phyloP scores from a whole-genome alignment of 768 basidiomycete species.

The Tricholoma saponaceum region DNA sequence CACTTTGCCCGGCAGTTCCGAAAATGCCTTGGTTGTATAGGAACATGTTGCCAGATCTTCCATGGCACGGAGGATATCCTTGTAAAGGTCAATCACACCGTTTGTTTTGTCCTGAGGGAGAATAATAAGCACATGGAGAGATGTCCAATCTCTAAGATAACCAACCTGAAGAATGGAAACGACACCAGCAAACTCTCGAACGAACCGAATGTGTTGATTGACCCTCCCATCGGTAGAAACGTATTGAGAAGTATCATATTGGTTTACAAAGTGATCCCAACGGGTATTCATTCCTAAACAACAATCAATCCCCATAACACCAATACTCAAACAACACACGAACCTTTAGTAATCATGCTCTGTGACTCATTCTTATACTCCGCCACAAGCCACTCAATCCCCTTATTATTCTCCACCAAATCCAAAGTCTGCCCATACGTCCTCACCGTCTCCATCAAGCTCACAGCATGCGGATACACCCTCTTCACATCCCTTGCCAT shows the following conservation, averaged over 20 bases:
- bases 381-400: slow-evolving; percentile 92
- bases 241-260: slow-evolving; percentile 81
- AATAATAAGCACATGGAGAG: slow-evolving; percentile 1
- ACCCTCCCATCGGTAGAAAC: slow-evolving; percentile 74
- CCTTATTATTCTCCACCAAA: slow-evolving; percentile 84
- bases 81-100: slow-evolving; percentile 85
- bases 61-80: slow-evolving; percentile 77
- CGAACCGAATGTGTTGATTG: slow-evolving; percentile 88
- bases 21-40: slow-evolving; percentile 80
- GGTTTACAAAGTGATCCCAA: slow-evolving; percentile 96
- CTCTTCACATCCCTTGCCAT: slow-evolving; percentile 98
- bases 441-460: slow-evolving; percentile 97
- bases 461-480: slow-evolving; percentile 97
- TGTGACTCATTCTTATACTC: slow-evolving; percentile 92
- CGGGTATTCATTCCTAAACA: slow-evolving; percentile 82
- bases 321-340: neutral
- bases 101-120: slow-evolving; percentile 82
- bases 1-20: slow-evolving; percentile 68
- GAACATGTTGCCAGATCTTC: slow-evolving; percentile 86
- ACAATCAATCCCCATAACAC: neutral
- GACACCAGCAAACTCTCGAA: slow-evolving; percentile 90
- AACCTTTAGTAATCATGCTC: slow-evolving; percentile 88
- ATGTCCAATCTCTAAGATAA: neutral
- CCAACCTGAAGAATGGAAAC: slow-evolving; percentile 84
- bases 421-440: slow-evolving; percentile 96